A percentile compares a stretch with the other conserved stretches of the same genome.
These are phyloP conservation scores for Saccharomyces hybrid DNA, from an alignment of 1,139 yeast genomes.

Conservation along the genomic window DNA sequence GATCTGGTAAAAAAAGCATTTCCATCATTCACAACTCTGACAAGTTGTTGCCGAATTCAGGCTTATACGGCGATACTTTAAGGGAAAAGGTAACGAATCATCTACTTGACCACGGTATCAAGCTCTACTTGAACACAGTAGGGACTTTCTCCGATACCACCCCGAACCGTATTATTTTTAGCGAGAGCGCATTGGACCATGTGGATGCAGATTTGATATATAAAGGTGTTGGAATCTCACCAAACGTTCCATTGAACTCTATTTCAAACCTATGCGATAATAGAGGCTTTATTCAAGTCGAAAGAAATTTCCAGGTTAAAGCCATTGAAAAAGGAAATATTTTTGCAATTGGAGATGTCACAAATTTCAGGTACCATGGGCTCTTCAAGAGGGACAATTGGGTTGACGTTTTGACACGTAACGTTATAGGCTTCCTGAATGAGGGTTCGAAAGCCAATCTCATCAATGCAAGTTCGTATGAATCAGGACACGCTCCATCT, in stretches of 20 bases:
- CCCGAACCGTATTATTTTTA: background rate
- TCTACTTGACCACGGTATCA: background rate
- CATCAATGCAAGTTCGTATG: background rate
- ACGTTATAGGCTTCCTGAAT: background rate
- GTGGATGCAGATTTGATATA: background rate
- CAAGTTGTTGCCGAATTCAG: background rate
- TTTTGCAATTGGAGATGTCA: slow-evolving; percentile 8
- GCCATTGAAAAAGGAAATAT: slow-evolving; percentile 3
- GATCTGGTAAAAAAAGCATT: background rate
- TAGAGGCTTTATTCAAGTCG: background rate
- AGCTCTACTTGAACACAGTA: background rate
- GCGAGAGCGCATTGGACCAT: background rate
- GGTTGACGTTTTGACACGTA: slow-evolving; percentile 3
- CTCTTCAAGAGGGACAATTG: slow-evolving; percentile 6
- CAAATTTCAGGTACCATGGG: slow-evolving; percentile 6
- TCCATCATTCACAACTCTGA: background rate
- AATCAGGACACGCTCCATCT: background rate
- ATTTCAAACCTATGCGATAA: background rate
- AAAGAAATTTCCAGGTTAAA: background rate
- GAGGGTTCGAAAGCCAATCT: background rate
- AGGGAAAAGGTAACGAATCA: background rate
- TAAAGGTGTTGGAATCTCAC: background rate
- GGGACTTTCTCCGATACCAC: background rate
- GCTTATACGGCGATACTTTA: background rate
- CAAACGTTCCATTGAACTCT: background rate